These are phyloP conservation scores for Naumovozyma baii DNA, from an alignment of 805 yeast species.

Conservation along the genomic window DNA sequence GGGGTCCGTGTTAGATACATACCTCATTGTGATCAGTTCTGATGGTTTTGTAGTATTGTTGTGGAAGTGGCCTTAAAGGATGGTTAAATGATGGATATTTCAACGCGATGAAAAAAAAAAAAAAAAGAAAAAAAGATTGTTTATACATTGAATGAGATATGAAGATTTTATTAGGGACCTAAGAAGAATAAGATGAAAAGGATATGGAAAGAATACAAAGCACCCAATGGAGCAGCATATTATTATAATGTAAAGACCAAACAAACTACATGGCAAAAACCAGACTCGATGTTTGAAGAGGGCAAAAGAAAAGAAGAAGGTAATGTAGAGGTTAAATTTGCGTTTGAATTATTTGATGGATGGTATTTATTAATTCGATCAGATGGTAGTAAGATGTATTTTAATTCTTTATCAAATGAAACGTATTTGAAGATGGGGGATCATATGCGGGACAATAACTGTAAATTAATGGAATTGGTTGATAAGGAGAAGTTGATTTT, in stretches of 20 bases:
- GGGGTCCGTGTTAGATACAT: too few species aligned
- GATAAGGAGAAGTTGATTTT: conserved; percentile 22
- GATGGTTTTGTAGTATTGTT: too few species aligned
- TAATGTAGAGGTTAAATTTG: conserved; percentile 6
- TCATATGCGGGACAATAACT: conserved; percentile 18
- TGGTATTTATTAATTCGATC: conserved; percentile 38
- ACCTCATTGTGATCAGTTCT: too few species aligned
- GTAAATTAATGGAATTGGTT: conserved; percentile 20
- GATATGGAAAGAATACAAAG: conserved; percentile 33
- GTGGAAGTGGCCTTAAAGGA: too few species aligned
- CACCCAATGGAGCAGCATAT: conserved; percentile 32
- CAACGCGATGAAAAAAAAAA: too few species aligned
- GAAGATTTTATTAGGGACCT: too few species aligned
- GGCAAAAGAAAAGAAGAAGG: conserved; percentile 3
- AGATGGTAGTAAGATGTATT: conserved; percentile 36
- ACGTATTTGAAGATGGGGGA: conserved; percentile 7
- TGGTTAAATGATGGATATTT: too few species aligned
- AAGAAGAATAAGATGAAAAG: too few species aligned
- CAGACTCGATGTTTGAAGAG: conserved; percentile 11
- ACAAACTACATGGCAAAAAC: conserved; percentile 33
- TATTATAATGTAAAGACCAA: conserved; percentile 33
- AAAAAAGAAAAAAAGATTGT: too few species aligned
- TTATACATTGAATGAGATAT: too few species aligned
- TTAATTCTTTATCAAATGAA: conserved; percentile 15
- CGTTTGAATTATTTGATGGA: conserved; percentile 17